Percentiles rank a stretch among this genome's conserved stretches.
Conservation (phyloP, 2,329 filamentous ascomycete species). For the Xylariaceae sp. region DNA sequence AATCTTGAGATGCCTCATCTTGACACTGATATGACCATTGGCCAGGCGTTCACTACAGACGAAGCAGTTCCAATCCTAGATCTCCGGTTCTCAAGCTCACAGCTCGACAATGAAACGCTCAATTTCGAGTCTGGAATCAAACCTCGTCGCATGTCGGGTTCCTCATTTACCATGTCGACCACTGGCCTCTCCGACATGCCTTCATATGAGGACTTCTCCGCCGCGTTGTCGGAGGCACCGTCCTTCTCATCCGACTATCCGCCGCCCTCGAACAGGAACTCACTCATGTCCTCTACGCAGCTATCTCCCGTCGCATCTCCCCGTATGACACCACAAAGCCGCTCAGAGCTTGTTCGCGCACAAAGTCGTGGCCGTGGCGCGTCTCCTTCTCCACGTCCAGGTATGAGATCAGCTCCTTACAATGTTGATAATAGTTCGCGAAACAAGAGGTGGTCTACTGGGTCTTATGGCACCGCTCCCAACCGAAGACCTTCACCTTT, state of each 20-base stretch:
- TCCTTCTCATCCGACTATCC: slow-evolving; percentile 73
- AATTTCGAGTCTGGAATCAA: slow-evolving; percentile 60
- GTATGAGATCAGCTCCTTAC: slow-evolving; percentile 73
- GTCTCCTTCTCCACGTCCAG: slow-evolving; percentile 74
- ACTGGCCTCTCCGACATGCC: slow-evolving; percentile 71
- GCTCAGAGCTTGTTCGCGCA: slow-evolving; percentile 66
- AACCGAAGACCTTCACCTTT: slow-evolving; percentile 65
- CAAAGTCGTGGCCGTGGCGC: slow-evolving; percentile 71
- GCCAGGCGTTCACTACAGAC: slow-evolving; percentile 68
- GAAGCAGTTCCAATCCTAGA: slow-evolving; percentile 69
- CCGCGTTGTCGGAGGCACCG: slow-evolving; percentile 69
- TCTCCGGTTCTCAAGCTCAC: slow-evolving; percentile 57
- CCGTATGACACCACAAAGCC: slow-evolving; percentile 65
- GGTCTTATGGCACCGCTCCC: slow-evolving; percentile 68
- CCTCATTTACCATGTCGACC: slow-evolving; percentile 76
- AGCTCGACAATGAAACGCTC: slow-evolving; percentile 58
- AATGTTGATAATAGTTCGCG: slow-evolving; percentile 68
- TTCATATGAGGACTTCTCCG: slow-evolving; percentile 74
- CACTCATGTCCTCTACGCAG: slow-evolving; percentile 73
- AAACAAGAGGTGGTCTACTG: slow-evolving; percentile 80
- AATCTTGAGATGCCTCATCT: slow-evolving; percentile 61
- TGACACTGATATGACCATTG: slow-evolving; percentile 65
- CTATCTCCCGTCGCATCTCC: slow-evolving; percentile 77
- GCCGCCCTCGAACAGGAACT: slow-evolving; percentile 70
- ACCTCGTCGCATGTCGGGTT: slow-evolving; percentile 71